These are phyloP conservation scores for Telopea speciosissima DNA, from an alignment of 177 flowering plant genomes.

Conservation along the genomic window DNA sequence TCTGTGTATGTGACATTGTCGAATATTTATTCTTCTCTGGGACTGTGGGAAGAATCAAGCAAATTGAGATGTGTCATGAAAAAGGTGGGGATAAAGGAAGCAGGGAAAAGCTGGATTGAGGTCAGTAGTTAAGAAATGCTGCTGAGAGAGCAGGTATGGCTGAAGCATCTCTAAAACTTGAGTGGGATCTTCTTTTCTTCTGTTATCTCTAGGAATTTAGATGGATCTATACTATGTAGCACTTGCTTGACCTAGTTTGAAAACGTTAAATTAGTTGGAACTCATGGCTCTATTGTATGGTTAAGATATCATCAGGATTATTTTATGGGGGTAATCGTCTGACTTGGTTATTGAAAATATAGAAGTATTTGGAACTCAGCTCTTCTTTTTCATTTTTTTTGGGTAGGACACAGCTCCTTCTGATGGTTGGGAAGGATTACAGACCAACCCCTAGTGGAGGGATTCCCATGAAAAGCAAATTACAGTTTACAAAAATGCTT, in stretches of 20 bases:
- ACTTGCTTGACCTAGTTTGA: too few species aligned
- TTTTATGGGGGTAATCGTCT: background rate
- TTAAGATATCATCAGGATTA: too few species aligned
- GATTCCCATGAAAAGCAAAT: too few species aligned
- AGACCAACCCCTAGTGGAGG: too few species aligned
- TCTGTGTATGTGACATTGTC: slow-evolving; percentile 22
- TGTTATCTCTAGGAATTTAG: background rate
- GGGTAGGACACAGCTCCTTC: too few species aligned
- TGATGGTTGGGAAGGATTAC: too few species aligned
- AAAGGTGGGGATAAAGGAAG: slow-evolving; percentile 16
- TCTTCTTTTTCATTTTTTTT: background rate
- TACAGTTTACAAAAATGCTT: too few species aligned
- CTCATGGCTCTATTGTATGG: too few species aligned
- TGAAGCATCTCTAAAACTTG: background rate
- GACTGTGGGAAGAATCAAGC: slow-evolving; percentile 20
- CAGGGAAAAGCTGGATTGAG: slow-evolving; percentile 30
- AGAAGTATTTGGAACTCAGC: background rate
- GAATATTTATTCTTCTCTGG: slow-evolving; percentile 19
- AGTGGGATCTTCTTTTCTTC: background rate
- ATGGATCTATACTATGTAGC: background rate
- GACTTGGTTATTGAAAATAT: background rate
- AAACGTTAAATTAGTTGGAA: too few species aligned
- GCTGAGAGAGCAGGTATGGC: background rate
- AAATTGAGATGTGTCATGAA: slow-evolving; percentile 15
- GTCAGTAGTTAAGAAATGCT: slow-evolving; percentile 9